Conservation (phyloP, 1,284 basidiomycete genomes). For the Megacollybia platyphylla region DNA sequence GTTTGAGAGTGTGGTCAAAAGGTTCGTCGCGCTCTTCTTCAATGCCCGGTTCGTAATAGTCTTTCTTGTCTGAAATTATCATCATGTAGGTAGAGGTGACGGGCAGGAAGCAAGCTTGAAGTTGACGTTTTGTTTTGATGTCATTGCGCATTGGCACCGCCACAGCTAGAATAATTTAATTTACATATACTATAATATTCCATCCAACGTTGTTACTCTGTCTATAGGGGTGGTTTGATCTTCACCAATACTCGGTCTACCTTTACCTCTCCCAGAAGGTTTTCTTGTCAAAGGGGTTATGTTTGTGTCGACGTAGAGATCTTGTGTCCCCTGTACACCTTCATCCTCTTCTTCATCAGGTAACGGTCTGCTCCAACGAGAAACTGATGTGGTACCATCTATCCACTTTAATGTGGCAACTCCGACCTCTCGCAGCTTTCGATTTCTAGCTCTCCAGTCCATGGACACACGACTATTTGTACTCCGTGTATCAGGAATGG, state of each 20-base stretch:
- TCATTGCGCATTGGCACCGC: background rate
- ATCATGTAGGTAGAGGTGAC: background rate
- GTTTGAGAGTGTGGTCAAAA: constrained; percentile 4
- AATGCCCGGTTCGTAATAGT: constrained; percentile 1
- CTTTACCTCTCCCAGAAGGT: constrained; percentile 45
- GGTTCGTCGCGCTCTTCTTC: constrained; percentile 13
- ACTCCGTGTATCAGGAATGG: constrained; percentile 19
- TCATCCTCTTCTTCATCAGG: constrained; percentile 27
- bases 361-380: constrained; percentile 25
- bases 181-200: background rate
- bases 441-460: constrained; percentile 43
- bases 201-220: background rate
- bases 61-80: background rate
- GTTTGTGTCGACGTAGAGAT: constrained; percentile 21
- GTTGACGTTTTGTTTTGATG: background rate
- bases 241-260: constrained; percentile 34
- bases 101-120: background rate
- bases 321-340: constrained; percentile 19
- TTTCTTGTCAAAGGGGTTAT: constrained; percentile 54
- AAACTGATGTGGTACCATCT: constrained; percentile 45
- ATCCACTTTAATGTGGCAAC: constrained; percentile 51
- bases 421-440: constrained; percentile 47
- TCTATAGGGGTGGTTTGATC: constrained; percentile 24
- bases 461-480: constrained; percentile 29
- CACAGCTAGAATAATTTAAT: background rate